phyloP scores from a whole-genome alignment of 1,139 yeast species.

The Yamadazyma membranifaciens region DNA sequence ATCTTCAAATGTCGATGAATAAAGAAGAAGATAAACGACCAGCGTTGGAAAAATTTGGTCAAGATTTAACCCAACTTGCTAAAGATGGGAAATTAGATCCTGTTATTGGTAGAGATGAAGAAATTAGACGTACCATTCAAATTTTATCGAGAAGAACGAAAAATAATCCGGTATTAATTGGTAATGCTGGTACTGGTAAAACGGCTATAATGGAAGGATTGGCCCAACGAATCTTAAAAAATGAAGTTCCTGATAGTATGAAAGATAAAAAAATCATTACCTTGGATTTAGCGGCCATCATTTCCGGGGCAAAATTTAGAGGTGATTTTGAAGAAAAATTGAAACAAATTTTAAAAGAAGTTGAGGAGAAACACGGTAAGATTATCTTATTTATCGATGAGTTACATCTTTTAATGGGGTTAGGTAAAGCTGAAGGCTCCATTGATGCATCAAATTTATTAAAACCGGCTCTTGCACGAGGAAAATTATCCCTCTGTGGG shows the following conservation, averaged over 20 bases:
- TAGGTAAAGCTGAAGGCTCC: constrained; percentile 94
- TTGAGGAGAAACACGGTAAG: constrained; percentile 76
- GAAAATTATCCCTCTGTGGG: constrained; percentile 90
- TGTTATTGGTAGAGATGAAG: constrained; percentile 95
- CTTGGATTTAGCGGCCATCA: constrained; percentile 82
- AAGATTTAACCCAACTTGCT: constrained; percentile 83
- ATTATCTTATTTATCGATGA: constrained; percentile 90
- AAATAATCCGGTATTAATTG: constrained; percentile 90
- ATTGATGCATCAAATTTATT: constrained; percentile 93
- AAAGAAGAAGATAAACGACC: constrained; percentile 58
- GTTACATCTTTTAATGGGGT: constrained; percentile 83
- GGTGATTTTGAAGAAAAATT: constrained; percentile 95
- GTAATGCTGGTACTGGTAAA: constrained; percentile 97
- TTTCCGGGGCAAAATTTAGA: constrained; percentile 91
- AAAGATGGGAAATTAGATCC: constrained; percentile 91
- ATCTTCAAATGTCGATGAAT: constrained; percentile 38
- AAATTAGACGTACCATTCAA: constrained; percentile 88
- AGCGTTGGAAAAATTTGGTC: constrained; percentile 84
- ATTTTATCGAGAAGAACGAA: constrained; percentile 89
- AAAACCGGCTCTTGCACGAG: constrained; percentile 94
- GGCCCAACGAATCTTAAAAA: constrained; percentile 86
- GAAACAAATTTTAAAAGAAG: constrained; percentile 79
- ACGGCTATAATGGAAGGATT: constrained; percentile 95
- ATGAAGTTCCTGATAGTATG: constrained; percentile 94
- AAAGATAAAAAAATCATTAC: constrained; percentile 80